These are phyloP conservation scores for Aspergillus ostianus DNA, from an alignment of 495 filamentous ascomycete genomes.

Conservation along the genomic window DNA sequence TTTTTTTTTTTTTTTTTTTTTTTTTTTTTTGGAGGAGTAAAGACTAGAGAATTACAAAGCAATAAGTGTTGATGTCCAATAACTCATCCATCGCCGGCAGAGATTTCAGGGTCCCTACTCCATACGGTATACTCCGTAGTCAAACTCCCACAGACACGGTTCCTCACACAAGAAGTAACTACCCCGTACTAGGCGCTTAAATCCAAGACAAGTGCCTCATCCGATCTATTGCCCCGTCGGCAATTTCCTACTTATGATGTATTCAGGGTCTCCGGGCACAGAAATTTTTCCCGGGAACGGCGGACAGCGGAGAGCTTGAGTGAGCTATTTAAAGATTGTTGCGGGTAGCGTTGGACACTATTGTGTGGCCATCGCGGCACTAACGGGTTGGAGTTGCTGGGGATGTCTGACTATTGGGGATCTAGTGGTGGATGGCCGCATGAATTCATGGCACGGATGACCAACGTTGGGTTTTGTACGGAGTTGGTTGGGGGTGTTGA, in stretches of 20 bases:
- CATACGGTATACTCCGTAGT: no score
- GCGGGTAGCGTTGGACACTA: neutral
- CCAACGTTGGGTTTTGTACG: no score
- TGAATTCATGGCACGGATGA: neutral
- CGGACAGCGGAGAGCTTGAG: neutral
- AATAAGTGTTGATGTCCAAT: no score
- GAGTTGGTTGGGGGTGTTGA: no score
- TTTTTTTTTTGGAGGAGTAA: no score
- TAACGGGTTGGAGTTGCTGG: neutral
- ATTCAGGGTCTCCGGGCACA: neutral
- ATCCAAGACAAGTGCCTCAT: neutral
- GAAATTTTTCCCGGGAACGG: neutral
- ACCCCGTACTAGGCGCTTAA: neutral
- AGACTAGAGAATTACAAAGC: no score
- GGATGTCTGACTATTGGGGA: slow-evolving; percentile 12
- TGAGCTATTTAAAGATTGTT: neutral
- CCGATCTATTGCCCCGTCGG: neutral
- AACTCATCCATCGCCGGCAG: no score
- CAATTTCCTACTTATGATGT: neutral
- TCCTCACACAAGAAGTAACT: neutral
- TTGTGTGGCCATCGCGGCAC: neutral
- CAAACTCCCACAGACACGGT: no score
- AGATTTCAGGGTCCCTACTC: no score
- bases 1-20: no score
- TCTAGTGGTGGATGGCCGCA: neutral